These are phyloP conservation scores for Trypanosoma theileri DNA, from an alignment of 208 protist genomes.

Conservation along the genomic window DNA sequence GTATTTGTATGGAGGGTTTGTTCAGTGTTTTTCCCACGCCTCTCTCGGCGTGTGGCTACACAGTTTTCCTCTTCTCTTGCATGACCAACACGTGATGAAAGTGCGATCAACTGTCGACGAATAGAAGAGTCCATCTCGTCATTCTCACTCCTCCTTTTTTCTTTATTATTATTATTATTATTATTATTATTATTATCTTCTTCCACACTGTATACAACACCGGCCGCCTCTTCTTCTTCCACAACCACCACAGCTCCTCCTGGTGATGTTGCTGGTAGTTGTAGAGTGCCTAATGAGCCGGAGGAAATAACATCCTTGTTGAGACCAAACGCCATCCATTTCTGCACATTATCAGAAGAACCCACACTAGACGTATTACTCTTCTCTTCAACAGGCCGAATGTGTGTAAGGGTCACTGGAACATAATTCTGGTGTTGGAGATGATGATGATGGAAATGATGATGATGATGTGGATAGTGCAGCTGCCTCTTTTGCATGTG, in stretches of 20 bases:
- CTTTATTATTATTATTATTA: slow-evolving; percentile 3
- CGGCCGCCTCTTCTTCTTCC: slow-evolving; percentile 2
- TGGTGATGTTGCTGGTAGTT: not conserved
- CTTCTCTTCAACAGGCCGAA: not conserved
- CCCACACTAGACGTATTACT: not conserved
- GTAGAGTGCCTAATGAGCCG: too few species aligned
- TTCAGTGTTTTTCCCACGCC: not conserved
- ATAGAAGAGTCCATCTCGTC: slow-evolving; percentile 18
- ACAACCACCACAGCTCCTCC: not conserved
- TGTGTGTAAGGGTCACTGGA: slow-evolving; percentile 20
- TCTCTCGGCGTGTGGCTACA: not conserved
- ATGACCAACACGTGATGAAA: slow-evolving; percentile 48
- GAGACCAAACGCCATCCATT: slow-evolving; percentile 40
- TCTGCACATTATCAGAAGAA: slow-evolving; percentile 20
- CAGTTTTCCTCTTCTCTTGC: slow-evolving; percentile 37
- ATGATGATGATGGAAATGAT: slow-evolving; percentile 12
- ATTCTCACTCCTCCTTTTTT: not conserved
- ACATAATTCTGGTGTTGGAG: slow-evolving; percentile 23
- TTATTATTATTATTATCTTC: slow-evolving; percentile 7
- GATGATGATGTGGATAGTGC: not conserved
- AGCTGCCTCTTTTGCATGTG: too few species aligned
- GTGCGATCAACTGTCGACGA: slow-evolving; percentile 32
- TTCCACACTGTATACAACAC: not conserved
- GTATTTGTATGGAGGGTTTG: too few species aligned
- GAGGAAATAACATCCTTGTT: slow-evolving; percentile 3